Evolutionary conservation across 2,329 filamentous ascomycete genomes (phyloP), one percentile per base, ranked within the genome.

Genomic region (Tolypocladium sp.): DNA sequence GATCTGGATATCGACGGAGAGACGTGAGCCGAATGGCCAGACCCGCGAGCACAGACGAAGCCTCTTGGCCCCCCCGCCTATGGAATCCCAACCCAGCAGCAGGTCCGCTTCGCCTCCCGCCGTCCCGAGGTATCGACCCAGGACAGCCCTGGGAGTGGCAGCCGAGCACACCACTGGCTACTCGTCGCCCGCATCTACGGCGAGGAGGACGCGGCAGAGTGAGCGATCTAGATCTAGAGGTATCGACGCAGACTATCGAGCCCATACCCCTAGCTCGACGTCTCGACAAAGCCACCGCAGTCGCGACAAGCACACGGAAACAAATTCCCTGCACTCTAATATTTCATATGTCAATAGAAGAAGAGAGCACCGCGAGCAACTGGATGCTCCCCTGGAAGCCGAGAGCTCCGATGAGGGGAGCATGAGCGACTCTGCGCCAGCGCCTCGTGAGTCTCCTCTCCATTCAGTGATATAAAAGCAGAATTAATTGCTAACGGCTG

Each of bases 91-190:
- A 5, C 44, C 46, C 4, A 54, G 38, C 4, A 44, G 40, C 33
- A 40, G 59, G 38, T 56, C 62, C 13, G 57, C 60, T 4, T 62
- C 60, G 20, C 62, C 62, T 25, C 62, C 62, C 9, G 46, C 41
- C 10, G 44, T 62, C 6, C 60, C 60, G 25, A 54, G 62, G 12
- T 62, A 62, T 38, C 62, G 60, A 30, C 52, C 57, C 9, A 35
- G 13, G 22, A 60, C 55, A 2, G 42, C 60, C 33, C 33, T 56
- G 37, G 46, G 59, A 5, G 49, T 37, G 13, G 55, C 30, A 12
- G 54, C 27, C 38, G 57, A 57, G 42, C 46, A 62, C 20, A 6
- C 22, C n/a, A 2, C 13, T 3, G 42, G 17, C 2, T n/a, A 35
- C 46, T n/a, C 7, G 4, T n/a, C 38, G 15, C 40, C 22, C 35